phyloP scores from a whole-genome alignment of 345 rosid species.

The Rhodomyrtus tomentosa region DNA sequence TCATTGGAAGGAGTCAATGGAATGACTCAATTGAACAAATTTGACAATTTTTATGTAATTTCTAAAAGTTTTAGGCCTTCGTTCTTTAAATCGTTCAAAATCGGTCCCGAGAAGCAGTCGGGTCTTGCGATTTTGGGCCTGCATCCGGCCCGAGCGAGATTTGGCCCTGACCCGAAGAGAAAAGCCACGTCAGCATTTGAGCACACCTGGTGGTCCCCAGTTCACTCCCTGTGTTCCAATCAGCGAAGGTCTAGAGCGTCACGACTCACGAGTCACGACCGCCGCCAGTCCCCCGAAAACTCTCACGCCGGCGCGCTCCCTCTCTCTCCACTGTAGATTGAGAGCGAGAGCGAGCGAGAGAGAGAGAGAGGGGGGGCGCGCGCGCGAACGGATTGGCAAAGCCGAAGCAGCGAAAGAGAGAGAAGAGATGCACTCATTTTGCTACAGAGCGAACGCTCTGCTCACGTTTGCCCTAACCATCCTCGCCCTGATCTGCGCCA shows the following conservation, averaged over 20 bases:
- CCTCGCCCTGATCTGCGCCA: slow-evolving; percentile 75
- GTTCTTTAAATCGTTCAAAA: background rate
- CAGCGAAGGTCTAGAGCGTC: background rate
- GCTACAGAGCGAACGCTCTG: slow-evolving; percentile 84
- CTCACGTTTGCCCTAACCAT: slow-evolving; percentile 73
- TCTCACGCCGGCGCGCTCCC: background rate
- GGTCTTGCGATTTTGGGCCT: background rate
- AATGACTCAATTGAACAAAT: no score
- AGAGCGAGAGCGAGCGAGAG: background rate
- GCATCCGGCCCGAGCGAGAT: background rate
- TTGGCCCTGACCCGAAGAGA: background rate
- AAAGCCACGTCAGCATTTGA: background rate
- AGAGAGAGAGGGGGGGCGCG: background rate
- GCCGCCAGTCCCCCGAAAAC: background rate
- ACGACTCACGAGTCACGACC: background rate
- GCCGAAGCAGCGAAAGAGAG: background rate
- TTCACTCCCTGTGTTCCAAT: background rate
- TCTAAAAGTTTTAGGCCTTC: background rate
- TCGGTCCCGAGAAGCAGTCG: background rate
- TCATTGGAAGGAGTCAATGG: no score
- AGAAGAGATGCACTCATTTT: slow-evolving; percentile 68
- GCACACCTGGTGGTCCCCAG: background rate
- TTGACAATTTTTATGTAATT: no score
- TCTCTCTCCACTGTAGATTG: background rate
- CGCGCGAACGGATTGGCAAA: background rate